Percentiles rank a stretch among this genome's conserved stretches.
These are phyloP conservation scores for Pestalotiopsis sp. DNA, from an alignment of 2,329 filamentous ascomycete genomes.

Conservation along the genomic window DNA sequence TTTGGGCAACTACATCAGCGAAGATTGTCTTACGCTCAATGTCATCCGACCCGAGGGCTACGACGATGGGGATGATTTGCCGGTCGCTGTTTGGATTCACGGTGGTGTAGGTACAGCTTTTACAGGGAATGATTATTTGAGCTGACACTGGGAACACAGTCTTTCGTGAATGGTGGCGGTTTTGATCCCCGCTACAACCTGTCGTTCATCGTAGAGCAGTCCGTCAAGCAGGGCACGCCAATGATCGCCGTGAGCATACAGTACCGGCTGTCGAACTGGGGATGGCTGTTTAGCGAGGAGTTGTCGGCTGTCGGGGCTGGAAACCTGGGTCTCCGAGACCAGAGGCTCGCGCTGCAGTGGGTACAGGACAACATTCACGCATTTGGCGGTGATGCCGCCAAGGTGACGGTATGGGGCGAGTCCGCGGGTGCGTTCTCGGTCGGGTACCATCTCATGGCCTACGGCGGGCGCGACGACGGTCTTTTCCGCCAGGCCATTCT, in stretches of 20 bases:
- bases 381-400: slow-evolving; percentile 51
- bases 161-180: slow-evolving; percentile 39
- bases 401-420: slow-evolving; percentile 58
- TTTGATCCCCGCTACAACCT: slow-evolving; percentile 63
- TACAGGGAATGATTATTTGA: slow-evolving; percentile 33
- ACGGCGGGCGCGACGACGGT: slow-evolving; percentile 54
- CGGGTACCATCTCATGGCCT: slow-evolving; percentile 53
- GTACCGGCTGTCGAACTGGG: slow-evolving; percentile 54
- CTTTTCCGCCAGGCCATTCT: slow-evolving; percentile 58
- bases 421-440: slow-evolving; percentile 55
- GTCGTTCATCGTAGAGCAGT: slow-evolving; percentile 31
- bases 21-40: slow-evolving; percentile 67
- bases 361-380: slow-evolving; percentile 52
- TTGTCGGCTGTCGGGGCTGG: slow-evolving; percentile 44
- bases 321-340: slow-evolving; percentile 55
- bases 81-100: slow-evolving; percentile 61
- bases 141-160: slow-evolving; percentile 26
- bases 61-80: slow-evolving; percentile 45
- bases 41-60: slow-evolving; percentile 55
- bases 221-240: slow-evolving; percentile 47
- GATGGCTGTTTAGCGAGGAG: slow-evolving; percentile 52
- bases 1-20: slow-evolving; percentile 30
- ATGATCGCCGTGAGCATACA: slow-evolving; percentile 52
- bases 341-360: slow-evolving; percentile 50
- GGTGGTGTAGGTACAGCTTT: slow-evolving; percentile 45